Base-by-base conservation (phyloP, 2,329 filamentous ascomycete species). In the Epichloe typhina region DNA sequence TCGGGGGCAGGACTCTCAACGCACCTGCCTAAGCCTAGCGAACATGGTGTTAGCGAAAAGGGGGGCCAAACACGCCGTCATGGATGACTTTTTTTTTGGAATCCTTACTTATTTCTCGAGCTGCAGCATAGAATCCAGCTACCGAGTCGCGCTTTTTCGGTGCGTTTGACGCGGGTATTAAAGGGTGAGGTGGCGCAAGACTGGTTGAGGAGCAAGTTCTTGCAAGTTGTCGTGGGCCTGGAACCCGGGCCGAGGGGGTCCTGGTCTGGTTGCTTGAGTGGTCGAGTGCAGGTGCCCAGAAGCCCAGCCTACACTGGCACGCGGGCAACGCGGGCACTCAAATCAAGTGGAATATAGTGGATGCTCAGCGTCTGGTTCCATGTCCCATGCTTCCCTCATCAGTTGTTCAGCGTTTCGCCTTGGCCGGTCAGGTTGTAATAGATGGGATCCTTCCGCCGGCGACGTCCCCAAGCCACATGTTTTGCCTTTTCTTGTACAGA, bases 121-220 rank as follows among this genome's bases (percentile, higher is more conserved):
- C 56, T 59, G 56, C 55, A 61, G 62, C 62, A 67, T 66, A 57
- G 59, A 59, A 58, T 58, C 57, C 59, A 57, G 61, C 58, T 54
- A 56, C 58, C 52, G 35, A 52, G 60, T 65, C 62, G 62, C 64
- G 64, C 61, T 58, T 60, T 59, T 54, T 47, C 50, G 55, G 46
- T 46, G 57, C 51, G 38, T 54, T 57, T 52, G 59, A 65, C 63
- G 64, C 64, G 64, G 54, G 63, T 61, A 56, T 55, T 52, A 52
- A 51, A 52, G 53, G 55, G 56, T 47, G 53, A 56, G 51, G 50
- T 52, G 56, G 57, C 54, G 56, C 38, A 57, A 56, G 57, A 44
- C 47, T 47, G 49, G 52, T 50, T 50, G 31, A 44, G 47, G 47
- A 56, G 57, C 52, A 53, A 56, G 35, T 40, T 17, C 37, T 44